These are phyloP conservation scores for Bisporella sp. DNA, from an alignment of 2,329 filamentous ascomycete species.

Conservation along the genomic window DNA sequence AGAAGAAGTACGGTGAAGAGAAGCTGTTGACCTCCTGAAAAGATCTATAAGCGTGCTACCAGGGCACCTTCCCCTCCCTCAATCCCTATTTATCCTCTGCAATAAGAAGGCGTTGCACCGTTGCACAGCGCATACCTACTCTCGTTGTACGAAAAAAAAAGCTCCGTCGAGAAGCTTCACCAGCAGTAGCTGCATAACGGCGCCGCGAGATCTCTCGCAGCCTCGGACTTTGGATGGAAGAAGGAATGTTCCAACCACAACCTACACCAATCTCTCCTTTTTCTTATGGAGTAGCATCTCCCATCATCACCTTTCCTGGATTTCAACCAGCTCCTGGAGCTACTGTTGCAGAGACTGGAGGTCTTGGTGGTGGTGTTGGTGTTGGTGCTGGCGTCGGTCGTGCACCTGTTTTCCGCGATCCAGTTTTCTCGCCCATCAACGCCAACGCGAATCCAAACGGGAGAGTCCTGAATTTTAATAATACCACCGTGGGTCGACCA, in stretches of 20 bases:
- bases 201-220: too few species aligned
- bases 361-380: not conserved
- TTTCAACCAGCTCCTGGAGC: constrained; percentile 12
- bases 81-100: too few species aligned
- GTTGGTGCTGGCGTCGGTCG: constrained; percentile 10
- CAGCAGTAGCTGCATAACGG: too few species aligned
- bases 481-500: not conserved
- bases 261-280: constrained; percentile 22
- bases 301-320: constrained; percentile 8
- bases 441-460: constrained; percentile 1
- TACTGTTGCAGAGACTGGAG: not conserved
- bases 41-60: not conserved
- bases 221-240: not conserved
- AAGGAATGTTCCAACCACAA: constrained; percentile 27
- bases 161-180: too few species aligned
- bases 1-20: too few species aligned
- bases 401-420: constrained; percentile 17
- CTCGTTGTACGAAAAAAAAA: too few species aligned
- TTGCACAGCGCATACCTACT: not conserved
- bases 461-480: constrained; percentile 3
- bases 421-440: constrained; percentile 16
- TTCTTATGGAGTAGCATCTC: constrained; percentile 14
- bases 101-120: not conserved
- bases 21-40: not conserved
- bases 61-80: not conserved